Base-by-base conservation (phyloP, 495 filamentous ascomycete species). In the Tuber microsphaerosporum region DNA sequence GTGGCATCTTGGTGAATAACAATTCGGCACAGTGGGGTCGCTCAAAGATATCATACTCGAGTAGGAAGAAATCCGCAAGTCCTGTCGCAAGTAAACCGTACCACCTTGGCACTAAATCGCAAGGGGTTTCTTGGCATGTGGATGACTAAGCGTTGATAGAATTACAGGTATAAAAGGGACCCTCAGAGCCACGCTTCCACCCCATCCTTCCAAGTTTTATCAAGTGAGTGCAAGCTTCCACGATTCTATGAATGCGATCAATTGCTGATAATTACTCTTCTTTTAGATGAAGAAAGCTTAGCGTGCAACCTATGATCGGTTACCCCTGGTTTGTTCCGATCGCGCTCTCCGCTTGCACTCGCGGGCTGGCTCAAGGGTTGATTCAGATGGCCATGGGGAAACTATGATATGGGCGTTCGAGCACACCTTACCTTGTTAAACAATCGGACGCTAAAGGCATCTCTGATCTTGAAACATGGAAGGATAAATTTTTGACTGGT, bases 201-300 rank as follows among this genome's bases (percentile, higher is more conserved):
- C 89, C 86, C 87, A 95, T 97, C 94, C 93, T 97, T 97, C 94
- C 93, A 93, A 92, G 90, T 93, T 97, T 97, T 92, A 91, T 91
- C 90, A 86, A 85, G 94, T 98, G 86, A 89, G 93, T 87, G 77
- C 72, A 75, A 69, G 72, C 75, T 69, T 22, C 71, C n/a, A 56
- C 69, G 12, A 19, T 68, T 26, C 22, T 34, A 22, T 20, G 16
- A 34, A 61, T 26, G 17, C 17, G 16, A 34, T 20, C 5, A 34
- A 42, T 75, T 1, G 56, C 44, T 71, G 82, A 82, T 89, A 91
- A 84, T 91, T 83, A 43, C 20, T 56, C 70, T 72, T 72, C 70
- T 76, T 73, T 7, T 83, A 97, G 92, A 96, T 98, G 95, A 99
- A 97, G 95, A 97, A 97, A 97, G 92, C 92, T 89, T 92, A 92